Evolutionary conservation across 2,329 filamentous ascomycete genomes (phyloP).

Genomic region (Pseudogymnoascus sp.): DNA sequence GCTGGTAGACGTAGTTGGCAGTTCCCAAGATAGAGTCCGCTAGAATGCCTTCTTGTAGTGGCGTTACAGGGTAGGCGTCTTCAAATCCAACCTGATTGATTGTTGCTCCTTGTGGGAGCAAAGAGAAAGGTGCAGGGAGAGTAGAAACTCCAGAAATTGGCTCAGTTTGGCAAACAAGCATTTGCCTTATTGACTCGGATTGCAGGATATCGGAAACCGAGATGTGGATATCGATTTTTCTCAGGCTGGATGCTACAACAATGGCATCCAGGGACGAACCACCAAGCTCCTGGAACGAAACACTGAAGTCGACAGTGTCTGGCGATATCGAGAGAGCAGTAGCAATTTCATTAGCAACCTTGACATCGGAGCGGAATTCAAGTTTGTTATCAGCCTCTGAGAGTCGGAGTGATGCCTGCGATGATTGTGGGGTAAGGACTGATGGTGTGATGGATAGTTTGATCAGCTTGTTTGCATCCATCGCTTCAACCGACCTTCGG

Average conservation of each 20-base stretch:
- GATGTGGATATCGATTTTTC: not conserved
- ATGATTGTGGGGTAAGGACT: not conserved
- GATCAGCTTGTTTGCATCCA: slow-evolving; percentile 2
- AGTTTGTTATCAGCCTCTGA: not conserved
- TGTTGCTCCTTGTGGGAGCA: not conserved
- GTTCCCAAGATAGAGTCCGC: slow-evolving; percentile 25
- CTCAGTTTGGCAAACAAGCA: not conserved
- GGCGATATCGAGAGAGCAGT: not conserved
- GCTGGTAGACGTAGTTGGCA: slow-evolving; percentile 29
- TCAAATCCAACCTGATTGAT: slow-evolving; percentile 18
- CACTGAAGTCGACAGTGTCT: not conserved
- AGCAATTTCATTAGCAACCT: not conserved
- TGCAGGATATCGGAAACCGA: not conserved
- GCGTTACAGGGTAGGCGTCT: slow-evolving; percentile 32
- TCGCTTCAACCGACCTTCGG: not conserved
- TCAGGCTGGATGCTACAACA: not conserved
- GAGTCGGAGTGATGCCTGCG: not conserved
- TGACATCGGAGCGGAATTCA: not conserved
- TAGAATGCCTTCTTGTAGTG: slow-evolving; percentile 32
- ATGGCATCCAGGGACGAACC: not conserved
- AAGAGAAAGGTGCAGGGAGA: not conserved
- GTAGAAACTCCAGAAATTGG: not conserved
- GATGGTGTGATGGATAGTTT: not conserved
- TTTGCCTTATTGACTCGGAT: not conserved
- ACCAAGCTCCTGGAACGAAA: slow-evolving; percentile 3